These are phyloP conservation scores for Cercospora citrullina DNA, from an alignment of 2,329 filamentous ascomycete species.

Conservation along the genomic window DNA sequence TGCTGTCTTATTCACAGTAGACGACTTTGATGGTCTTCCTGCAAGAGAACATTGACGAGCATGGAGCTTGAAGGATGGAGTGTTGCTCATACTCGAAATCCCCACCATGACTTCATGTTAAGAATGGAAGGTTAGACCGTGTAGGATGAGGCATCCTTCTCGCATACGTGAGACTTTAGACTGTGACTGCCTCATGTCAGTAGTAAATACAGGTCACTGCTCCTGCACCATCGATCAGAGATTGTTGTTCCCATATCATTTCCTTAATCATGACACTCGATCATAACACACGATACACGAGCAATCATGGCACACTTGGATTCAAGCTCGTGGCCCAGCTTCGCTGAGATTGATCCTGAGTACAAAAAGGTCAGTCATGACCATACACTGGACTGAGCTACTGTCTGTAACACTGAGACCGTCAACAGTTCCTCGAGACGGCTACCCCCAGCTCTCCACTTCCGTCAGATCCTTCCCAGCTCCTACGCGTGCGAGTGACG, in stretches of 20 bases:
- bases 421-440: constrained; percentile 8
- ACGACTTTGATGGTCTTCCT: neutral
- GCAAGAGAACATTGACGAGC: neutral
- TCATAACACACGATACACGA: neutral
- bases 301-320: constrained; percentile 4
- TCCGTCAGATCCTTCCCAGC: constrained; percentile 8
- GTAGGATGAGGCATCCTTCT: neutral
- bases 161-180: neutral
- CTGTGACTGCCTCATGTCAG: neutral
- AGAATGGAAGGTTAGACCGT: neutral
- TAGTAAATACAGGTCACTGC: neutral
- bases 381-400: neutral
- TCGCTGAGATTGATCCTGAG: constrained; percentile 13
- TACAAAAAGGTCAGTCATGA: constrained; percentile 8
- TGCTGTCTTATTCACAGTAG: neutral
- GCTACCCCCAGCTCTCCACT: neutral
- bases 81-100: neutral
- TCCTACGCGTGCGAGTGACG: neutral
- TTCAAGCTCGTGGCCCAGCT: constrained; percentile 7
- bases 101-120: neutral
- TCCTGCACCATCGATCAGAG: neutral
- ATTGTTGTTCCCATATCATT: neutral
- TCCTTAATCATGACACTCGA: neutral
- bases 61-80: neutral
- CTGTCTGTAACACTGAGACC: neutral